phyloP scores from a whole-genome alignment of 2,329 filamentous ascomycete species.

The Botrytis byssoidea region DNA sequence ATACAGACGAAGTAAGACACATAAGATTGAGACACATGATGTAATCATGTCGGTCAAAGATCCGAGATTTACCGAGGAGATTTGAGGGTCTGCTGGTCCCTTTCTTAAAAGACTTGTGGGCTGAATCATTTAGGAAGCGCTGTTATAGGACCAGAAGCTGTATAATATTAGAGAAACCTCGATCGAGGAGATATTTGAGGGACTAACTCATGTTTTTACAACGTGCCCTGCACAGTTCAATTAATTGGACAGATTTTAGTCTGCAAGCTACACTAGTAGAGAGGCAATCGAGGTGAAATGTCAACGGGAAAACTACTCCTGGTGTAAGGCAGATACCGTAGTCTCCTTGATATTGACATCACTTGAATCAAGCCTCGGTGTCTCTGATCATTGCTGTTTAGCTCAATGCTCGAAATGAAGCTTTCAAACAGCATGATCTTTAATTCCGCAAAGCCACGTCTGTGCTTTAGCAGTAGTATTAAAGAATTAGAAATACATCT shows the following conservation, averaged over 20 bases:
- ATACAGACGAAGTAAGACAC: neutral
- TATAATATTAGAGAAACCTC: neutral
- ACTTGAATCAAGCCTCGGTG: neutral
- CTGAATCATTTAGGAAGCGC: neutral
- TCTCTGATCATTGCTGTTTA: neutral
- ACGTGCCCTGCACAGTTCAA: too few species aligned
- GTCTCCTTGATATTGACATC: neutral
- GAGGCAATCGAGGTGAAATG: neutral
- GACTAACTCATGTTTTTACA: neutral
- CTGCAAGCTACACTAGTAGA: neutral
- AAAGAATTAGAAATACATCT: neutral
- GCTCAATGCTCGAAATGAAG: neutral
- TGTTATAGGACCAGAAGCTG: neutral
- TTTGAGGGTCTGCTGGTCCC: neutral
- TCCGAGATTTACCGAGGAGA: neutral
- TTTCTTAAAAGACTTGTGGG: neutral
- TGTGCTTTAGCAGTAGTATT: neutral
- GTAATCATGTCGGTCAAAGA: neutral
- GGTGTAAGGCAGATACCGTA: neutral
- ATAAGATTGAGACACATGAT: neutral
- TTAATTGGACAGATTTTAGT: neutral
- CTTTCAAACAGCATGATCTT: neutral
- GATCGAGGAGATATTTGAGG: neutral
- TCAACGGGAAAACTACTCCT: neutral
- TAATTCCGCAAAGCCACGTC: neutral